A percentile compares a stretch with the other conserved stretches of the same genome.
phyloP scores from a whole-genome alignment of 2,329 filamentous ascomycete species.

The Mollisiaceae sp. region DNA sequence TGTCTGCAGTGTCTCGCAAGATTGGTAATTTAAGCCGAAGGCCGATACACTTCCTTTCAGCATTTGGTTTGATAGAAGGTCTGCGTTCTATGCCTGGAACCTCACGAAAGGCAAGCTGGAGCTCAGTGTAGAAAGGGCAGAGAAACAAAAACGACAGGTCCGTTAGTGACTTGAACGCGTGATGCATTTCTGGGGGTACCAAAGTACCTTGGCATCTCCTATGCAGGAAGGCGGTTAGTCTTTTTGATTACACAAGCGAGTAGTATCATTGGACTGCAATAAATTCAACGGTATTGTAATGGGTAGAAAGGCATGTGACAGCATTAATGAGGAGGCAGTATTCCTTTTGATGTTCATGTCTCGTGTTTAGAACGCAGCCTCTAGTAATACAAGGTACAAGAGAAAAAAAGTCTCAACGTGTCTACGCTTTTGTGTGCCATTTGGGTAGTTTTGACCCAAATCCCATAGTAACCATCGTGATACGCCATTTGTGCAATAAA shows the following conservation, averaged over 20 bases:
- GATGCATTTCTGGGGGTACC: neutral
- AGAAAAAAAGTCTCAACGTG: neutral
- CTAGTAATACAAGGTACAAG: neutral
- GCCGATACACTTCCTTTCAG: too few species aligned
- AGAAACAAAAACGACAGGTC: neutral
- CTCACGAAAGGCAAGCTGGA: too few species aligned
- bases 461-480: neutral
- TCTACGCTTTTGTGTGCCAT: neutral
- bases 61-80: too few species aligned
- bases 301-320: too few species aligned
- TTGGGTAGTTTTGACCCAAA: neutral
- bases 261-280: too few species aligned
- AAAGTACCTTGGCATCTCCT: neutral
- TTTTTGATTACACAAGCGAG: too few species aligned
- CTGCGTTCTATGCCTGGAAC: too few species aligned
- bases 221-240: neutral
- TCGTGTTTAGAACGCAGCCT: neutral
- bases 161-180: neutral
- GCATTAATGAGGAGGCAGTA: neutral
- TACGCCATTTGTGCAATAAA: conserved; percentile 1
- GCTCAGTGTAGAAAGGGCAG: too few species aligned
- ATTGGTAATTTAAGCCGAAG: too few species aligned
- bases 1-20: too few species aligned
- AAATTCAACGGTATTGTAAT: too few species aligned
- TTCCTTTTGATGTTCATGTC: neutral